Base-by-base conservation (phyloP, 257 asterid genomes). In the Agastache rugosa region DNA sequence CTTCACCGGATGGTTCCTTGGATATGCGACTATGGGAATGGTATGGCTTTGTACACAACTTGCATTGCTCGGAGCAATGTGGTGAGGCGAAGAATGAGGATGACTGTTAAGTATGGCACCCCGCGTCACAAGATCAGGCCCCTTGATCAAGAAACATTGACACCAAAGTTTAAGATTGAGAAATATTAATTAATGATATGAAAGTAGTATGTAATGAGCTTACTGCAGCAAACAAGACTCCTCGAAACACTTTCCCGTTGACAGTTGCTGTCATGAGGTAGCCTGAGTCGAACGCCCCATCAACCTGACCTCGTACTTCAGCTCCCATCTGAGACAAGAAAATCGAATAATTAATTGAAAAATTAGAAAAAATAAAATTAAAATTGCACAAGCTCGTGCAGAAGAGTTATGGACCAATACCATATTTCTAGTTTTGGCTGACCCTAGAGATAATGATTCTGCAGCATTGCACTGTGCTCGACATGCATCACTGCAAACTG, bases 231-330 rank as follows among this genome's bases (percentile, higher is more conserved):
- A 94, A 94, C 60, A 94, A 78, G 51, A 94, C 93, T 16, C 98
- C 98, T 83, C 97, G 80, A 51, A 90, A 90, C 8, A 87, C 81
- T 85, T 69, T 87, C 14, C 98, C 98, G n/a, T 90, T 91, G 19
- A 93, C 92, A 1, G 87, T 84, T 22, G 97, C 98, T 3, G 97
- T 93, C 96, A 93, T 93, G 31, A 91, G 87, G 82, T 88, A 93
- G 71, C 98, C 98, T 3, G 98, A 93, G 71, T 93, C 98, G 44
- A 93, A 93, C 4, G 93, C 92, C 22, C 93, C 97, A 48, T 93
- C 98, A 8, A 93, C 93, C 69, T 87, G 91, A 4, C 98, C 98
- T 0, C 73, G 96, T 66, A 93, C 91, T 65, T 88, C 97, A 47
- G 98, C 97, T 79, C 98, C 98, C 75, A 91, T 80, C 98, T 93